phyloP scores from a whole-genome alignment of 108 stramenopile genomes.

The Nannochloropsis gaditana region DNA sequence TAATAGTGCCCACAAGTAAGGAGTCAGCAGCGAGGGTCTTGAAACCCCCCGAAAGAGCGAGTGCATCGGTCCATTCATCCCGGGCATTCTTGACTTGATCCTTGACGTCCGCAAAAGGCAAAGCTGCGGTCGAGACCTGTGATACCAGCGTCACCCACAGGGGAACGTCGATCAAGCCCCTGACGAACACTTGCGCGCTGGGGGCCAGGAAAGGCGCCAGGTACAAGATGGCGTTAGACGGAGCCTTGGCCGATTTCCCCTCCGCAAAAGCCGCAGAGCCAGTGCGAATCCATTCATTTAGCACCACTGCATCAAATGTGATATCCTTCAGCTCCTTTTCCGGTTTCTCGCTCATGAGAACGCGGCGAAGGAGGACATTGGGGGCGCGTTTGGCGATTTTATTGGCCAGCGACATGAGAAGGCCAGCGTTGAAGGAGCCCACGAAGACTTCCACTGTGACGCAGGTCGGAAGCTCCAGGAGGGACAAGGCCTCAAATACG shows the following conservation, averaged over 20 bases:
- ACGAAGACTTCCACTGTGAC: background rate
- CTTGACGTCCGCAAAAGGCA: background rate
- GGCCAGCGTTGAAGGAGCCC: background rate
- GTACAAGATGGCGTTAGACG: background rate
- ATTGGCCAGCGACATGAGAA: background rate
- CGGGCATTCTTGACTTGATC: background rate
- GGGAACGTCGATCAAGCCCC: background rate
- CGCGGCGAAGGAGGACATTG: constrained; percentile 11
- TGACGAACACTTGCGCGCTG: background rate
- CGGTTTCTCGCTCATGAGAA: background rate
- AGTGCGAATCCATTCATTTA: constrained; percentile 2
- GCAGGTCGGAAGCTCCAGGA: background rate
- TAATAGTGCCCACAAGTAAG: background rate
- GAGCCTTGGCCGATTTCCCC: background rate
- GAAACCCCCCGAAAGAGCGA: background rate
- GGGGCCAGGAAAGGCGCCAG: background rate
- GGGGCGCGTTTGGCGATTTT: background rate
- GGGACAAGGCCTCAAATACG: background rate
- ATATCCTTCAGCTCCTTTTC: background rate
- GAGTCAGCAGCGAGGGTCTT: background rate
- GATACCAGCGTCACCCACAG: constrained; percentile 1
- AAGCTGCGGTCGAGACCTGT: background rate
- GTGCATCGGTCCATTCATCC: constrained; percentile 14
- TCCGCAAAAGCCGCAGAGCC: background rate
- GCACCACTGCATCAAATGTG: background rate